Conservation (phyloP, 352 stramenopile species). For the Globisporangium camurandrum region DNA sequence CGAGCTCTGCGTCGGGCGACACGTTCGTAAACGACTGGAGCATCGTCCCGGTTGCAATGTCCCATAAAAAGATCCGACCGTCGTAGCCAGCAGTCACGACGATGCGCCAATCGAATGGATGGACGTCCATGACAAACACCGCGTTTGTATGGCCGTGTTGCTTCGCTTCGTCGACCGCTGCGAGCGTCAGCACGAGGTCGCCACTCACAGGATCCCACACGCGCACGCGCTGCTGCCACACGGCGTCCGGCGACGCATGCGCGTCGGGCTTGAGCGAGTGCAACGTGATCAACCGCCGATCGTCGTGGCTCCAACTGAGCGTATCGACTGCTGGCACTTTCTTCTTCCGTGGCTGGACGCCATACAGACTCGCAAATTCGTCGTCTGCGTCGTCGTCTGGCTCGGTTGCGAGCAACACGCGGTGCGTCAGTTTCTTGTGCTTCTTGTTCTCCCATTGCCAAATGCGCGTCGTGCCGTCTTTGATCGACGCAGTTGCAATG, state of each 20-base stretch:
- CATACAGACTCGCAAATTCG: constrained; percentile 30
- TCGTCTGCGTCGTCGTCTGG: constrained; percentile 28
- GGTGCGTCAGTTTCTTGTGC: constrained; percentile 45
- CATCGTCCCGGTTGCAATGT: constrained; percentile 62
- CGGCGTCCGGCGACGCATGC: constrained; percentile 27
- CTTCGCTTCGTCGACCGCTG: constrained; percentile 44
- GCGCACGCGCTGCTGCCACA: constrained; percentile 57
- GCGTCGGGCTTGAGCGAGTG: constrained; percentile 63
- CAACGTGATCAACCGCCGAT: constrained; percentile 53
- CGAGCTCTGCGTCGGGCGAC: constrained; percentile 43
- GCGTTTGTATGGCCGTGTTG: constrained; percentile 69
- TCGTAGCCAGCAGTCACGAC: constrained; percentile 81
- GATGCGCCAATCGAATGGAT: constrained; percentile 68
- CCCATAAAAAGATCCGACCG: constrained; percentile 76
- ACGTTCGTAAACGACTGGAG: constrained; percentile 57
- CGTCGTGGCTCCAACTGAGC: constrained; percentile 54
- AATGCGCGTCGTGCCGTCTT: constrained; percentile 83
- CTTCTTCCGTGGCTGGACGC: constrained; percentile 33
- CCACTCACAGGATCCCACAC: constrained; percentile 53
- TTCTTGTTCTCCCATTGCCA: constrained; percentile 60
- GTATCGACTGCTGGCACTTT: constrained; percentile 47
- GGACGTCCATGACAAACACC: constrained; percentile 68
- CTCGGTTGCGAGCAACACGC: constrained; percentile 42
- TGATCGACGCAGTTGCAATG: constrained; percentile 91
- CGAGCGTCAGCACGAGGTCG: constrained; percentile 53